Base-by-base conservation (phyloP, 352 stramenopile genomes). In the Phytophthora sp. region DNA sequence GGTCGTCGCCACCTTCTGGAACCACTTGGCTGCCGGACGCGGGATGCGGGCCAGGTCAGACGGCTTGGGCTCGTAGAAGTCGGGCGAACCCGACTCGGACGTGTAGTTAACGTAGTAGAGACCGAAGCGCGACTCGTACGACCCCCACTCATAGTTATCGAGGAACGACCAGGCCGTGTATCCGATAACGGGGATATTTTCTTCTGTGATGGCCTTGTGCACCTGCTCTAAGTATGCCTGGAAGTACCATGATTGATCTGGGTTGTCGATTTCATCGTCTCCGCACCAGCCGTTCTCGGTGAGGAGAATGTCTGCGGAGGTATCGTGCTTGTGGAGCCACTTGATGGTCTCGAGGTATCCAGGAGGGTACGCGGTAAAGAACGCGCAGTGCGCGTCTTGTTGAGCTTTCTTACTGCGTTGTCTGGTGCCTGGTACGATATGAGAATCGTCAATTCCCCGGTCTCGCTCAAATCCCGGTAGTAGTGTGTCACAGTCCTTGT, bases 251-350 rank as follows among this genome's bases (percentile, higher is more conserved):
- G 45, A 31, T 69, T 51, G 75, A 21, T 87, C 72, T 27, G 41
- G 21, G 31, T 83, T 83, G 8, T 84, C 72, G 12, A 87, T 66
- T 5, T 70, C 69, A 10, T 73, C 56, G 30, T 83, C 75, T 20
- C 77, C 77, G 27, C 77, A 87, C 72, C 72, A 87, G 2, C 77
- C 77, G 38, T 87, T 87, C 60, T 87, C 74, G 0, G 75, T 82
- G 7, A 87, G 49, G n/a, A 84, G 27, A 12, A 84, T 83, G 5
- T 76, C 53, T 3, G 72, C 69, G 18, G 35, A 69, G 12, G 37
- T 50, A 52, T 89, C 69, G 17, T 83, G 62, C 11, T 59, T 35
- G 60, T 87, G 73, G 44, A 89, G 56, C 72, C 69, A 89, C 15
- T 73, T 69, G 32, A 86, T 85, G 12, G 60, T 70, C 13, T 70